These are phyloP conservation scores for Blastomyces silverae DNA, from an alignment of 2,329 filamentous ascomycete genomes.

Conservation along the genomic window DNA sequence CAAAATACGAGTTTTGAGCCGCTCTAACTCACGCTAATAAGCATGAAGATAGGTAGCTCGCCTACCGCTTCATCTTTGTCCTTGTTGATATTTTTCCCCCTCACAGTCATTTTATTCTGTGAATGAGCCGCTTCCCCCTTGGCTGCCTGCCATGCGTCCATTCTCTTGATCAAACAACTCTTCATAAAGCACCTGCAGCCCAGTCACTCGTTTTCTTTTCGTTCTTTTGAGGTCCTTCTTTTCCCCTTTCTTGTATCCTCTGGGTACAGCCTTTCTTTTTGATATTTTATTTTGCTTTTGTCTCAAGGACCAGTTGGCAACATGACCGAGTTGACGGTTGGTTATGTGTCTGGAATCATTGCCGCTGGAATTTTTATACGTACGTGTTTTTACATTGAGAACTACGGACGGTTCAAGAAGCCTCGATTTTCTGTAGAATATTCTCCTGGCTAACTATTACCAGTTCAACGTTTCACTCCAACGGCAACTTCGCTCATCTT, in stretches of 20 bases:
- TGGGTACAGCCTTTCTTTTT: not conserved
- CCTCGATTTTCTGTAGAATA: not conserved
- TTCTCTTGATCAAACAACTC: conserved; percentile 3
- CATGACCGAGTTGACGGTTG: conserved; percentile 29
- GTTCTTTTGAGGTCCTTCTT: not conserved
- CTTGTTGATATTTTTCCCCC: not conserved
- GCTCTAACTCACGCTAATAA: not conserved
- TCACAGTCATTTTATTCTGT: not conserved
- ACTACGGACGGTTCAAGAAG: not conserved
- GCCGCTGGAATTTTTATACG: conserved; percentile 34
- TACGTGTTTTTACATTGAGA: conserved; percentile 17
- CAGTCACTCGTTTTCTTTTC: conserved; percentile 1
- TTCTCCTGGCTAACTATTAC: conserved; percentile 9
- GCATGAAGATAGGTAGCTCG: not conserved
- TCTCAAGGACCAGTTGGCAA: not conserved
- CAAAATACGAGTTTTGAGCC: conserved; percentile 6
- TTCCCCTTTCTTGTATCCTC: not conserved
- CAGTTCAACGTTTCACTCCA: conserved; percentile 37
- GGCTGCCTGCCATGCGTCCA: not conserved
- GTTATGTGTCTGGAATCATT: conserved; percentile 39
- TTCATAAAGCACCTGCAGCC: conserved; percentile 1
- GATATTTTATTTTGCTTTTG: not conserved
- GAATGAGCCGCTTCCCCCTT: not conserved
- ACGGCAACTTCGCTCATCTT: conserved; percentile 35
- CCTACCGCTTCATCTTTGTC: not conserved